Evolutionary conservation across 352 stramenopile genomes (phyloP), one percentile per base, ranked within the genome.

Genomic region (Aphanomyces stellatus): DNA sequence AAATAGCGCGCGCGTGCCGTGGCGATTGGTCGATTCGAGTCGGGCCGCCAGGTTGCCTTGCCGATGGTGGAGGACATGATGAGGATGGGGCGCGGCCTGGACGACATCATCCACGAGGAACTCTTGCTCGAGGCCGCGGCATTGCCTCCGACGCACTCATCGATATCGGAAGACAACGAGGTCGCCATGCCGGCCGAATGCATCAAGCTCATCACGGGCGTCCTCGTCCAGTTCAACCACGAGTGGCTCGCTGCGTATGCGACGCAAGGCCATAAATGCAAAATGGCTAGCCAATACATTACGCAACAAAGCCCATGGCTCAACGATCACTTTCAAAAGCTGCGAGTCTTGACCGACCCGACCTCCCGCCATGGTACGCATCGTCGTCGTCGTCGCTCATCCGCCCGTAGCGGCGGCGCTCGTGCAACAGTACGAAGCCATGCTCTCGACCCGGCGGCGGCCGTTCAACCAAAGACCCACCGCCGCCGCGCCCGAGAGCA

Each of bases 261-360:
- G 17, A 65, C 80, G 49, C 74, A 90, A 59, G 72, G 79, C 43
- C 77, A 71, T 6, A 88, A 87, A 61, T 73, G 76, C 61, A 46
- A 46, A 46, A 73, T 88, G 66, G 76, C 82, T 51, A 71, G 71
- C 19, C 56, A 76, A 48, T 71, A 89, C 37, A 71, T 92, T 22
- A 77, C 85, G 65, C 83, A 76, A 67, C 83, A 85, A 56, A 88
- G 77, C 30, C 71, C 90, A 62, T 92, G 83, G 83, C 85, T 92
- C 75, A 92, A 92, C 62, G 73, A 80, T 27, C 81, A 79, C 71
- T 92, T 92, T 71, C 83, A 92, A 74, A 90, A 89, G 69, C 78
- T 76, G 33, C 81, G 83, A 61, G 84, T 89, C 74, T 76, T 79
- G 67, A 89, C 81, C 5, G 75, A 78, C 22, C 77, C 83, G 8